Evolutionary conservation across 345 rosid species (phyloP).

Genomic region (Nasturtium officinale): DNA sequence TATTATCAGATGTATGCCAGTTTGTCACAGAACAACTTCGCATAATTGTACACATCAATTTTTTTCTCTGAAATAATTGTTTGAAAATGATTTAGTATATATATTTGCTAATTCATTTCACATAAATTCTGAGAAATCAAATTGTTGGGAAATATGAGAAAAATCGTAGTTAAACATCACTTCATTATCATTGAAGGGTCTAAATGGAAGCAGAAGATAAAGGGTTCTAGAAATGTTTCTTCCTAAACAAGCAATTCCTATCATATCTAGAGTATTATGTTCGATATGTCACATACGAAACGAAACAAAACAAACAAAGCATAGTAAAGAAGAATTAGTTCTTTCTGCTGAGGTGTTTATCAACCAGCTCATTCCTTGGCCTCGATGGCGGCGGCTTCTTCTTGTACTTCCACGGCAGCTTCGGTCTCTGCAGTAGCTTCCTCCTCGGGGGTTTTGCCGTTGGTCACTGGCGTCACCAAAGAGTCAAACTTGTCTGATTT

Average conservation of each 20-base stretch:
- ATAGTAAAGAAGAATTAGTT: neutral
- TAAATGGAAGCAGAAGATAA: neutral
- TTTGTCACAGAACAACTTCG: neutral
- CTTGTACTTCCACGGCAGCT: conserved; percentile 20
- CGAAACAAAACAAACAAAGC: conserved; percentile 24
- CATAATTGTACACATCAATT: neutral
- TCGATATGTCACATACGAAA: conserved; percentile 40
- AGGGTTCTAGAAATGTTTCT: neutral
- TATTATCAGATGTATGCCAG: neutral
- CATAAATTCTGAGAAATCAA: neutral
- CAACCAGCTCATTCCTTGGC: conserved; percentile 41
- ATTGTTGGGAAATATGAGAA: neutral
- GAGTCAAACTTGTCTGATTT: conserved; percentile 75
- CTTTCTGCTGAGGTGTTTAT: neutral
- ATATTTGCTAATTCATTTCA: neutral
- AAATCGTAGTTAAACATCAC: neutral
- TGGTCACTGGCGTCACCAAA: conserved; percentile 53
- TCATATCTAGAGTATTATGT: conserved; percentile 32
- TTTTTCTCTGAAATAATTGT: neutral
- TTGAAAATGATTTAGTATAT: neutral
- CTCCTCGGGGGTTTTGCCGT: conserved; percentile 33
- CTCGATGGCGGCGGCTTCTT: conserved; percentile 33
- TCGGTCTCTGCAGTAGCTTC: conserved; percentile 38
- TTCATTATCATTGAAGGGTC: neutral
- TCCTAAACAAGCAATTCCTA: conserved; percentile 30